phyloP scores from a whole-genome alignment of 495 filamentous ascomycete species.

The Cudoniella acicularis region DNA sequence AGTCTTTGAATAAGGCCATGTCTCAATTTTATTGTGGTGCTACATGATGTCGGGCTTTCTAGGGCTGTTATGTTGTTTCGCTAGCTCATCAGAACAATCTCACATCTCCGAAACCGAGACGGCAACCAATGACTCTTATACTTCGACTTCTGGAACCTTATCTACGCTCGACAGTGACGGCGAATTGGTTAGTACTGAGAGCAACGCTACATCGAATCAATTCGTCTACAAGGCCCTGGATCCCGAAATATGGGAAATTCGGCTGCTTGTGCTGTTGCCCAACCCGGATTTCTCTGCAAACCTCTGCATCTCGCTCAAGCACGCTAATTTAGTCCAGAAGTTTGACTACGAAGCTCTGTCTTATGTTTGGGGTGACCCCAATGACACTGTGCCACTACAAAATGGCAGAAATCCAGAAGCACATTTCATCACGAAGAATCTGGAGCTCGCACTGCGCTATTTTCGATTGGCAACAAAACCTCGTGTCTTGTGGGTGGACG shows the following conservation, averaged over 20 bases:
- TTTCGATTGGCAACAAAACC: constrained; percentile 4
- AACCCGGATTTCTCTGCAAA: neutral
- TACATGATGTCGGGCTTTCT: neutral
- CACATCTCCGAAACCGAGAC: neutral
- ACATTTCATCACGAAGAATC: constrained; percentile 16
- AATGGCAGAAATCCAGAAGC: neutral
- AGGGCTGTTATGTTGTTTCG: neutral
- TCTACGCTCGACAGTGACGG: neutral
- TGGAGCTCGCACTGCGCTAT: constrained; percentile 7
- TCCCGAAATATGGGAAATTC: neutral
- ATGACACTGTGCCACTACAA: neutral
- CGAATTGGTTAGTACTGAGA: neutral
- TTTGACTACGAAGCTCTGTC: constrained; percentile 10
- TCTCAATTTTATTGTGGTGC: neutral
- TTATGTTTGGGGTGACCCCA: constrained; percentile 21
- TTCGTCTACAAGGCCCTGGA: neutral
- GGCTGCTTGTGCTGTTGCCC: neutral
- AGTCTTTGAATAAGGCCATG: neutral
- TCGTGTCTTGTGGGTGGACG: constrained; percentile 17
- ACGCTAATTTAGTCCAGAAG: neutral
- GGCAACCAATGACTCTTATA: neutral
- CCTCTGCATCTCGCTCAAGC: neutral
- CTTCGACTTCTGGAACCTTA: neutral
- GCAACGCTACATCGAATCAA: neutral
- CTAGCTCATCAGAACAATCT: neutral